These are phyloP conservation scores for Nigrograna mackinnonii DNA, from an alignment of 2,329 filamentous ascomycete genomes.

Conservation along the genomic window DNA sequence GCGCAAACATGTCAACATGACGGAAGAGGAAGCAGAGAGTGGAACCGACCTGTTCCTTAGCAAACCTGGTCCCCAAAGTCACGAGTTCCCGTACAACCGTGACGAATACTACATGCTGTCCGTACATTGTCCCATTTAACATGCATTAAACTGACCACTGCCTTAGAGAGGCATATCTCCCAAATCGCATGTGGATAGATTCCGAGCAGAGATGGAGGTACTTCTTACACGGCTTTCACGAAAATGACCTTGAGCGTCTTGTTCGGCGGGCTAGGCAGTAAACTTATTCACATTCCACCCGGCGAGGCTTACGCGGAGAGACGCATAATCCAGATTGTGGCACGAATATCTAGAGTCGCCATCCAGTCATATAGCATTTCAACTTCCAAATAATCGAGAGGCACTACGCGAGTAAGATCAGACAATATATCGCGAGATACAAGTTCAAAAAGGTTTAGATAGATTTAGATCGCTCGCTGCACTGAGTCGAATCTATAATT, in stretches of 20 bases:
- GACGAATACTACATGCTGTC: conserved; percentile 63
- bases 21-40: conserved; percentile 46
- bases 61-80: conserved; percentile 53
- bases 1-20: conserved; percentile 51
- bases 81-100: conserved; percentile 58
- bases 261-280: conserved; percentile 9
- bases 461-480: too few species aligned
- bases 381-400: too few species aligned
- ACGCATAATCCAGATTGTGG: too few species aligned
- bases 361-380: too few species aligned
- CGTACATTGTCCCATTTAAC: neutral
- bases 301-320: too few species aligned
- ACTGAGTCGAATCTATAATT: too few species aligned
- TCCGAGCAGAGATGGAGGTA: conserved; percentile 56
- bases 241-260: conserved; percentile 42
- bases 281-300: too few species aligned
- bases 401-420: too few species aligned
- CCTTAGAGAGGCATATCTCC: conserved; percentile 55
- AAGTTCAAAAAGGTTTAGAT: too few species aligned
- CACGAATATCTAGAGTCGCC: too few species aligned
- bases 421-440: too few species aligned
- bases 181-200: conserved; percentile 58
- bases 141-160: conserved; percentile 9
- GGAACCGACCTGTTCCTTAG: conserved; percentile 58
- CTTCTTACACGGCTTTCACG: conserved; percentile 40